Evolutionary conservation across 768 basidiomycete genomes (phyloP).

Genomic region (Mycena belliarum): DNA sequence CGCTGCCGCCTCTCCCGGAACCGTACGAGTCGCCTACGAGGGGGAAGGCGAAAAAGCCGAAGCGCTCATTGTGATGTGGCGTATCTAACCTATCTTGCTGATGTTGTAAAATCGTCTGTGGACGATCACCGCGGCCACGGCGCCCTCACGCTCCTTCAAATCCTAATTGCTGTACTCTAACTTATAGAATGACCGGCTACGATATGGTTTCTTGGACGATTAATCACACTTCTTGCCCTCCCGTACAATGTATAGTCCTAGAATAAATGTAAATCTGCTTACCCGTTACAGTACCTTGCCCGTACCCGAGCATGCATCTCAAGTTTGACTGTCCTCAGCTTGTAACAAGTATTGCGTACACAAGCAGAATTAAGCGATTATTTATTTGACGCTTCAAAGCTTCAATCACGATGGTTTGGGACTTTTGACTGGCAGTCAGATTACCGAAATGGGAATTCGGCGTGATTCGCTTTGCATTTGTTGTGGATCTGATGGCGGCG

Average conservation of each 20-base stretch:
- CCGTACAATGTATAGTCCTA: background rate
- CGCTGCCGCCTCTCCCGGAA: background rate
- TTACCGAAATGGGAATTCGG: too few species aligned
- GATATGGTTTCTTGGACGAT: background rate
- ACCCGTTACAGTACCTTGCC: too few species aligned
- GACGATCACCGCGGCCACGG: constrained; percentile 16
- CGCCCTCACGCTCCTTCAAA: constrained; percentile 3
- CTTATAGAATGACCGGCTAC: background rate
- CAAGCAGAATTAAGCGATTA: too few species aligned
- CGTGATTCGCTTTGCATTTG: too few species aligned
- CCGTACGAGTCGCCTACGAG: background rate
- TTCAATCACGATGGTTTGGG: too few species aligned
- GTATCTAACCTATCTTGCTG: background rate
- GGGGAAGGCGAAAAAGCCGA: background rate
- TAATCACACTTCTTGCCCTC: constrained; percentile 1
- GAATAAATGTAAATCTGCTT: background rate
- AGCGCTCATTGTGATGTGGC: background rate
- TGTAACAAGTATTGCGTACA: too few species aligned
- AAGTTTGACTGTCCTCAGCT: too few species aligned
- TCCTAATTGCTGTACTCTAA: constrained; percentile 10
- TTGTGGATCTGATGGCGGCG: too few species aligned
- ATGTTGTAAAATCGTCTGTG: background rate
- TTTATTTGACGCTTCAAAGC: too few species aligned
- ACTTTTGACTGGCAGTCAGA: too few species aligned
- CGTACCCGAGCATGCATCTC: too few species aligned